These are phyloP conservation scores for Cydonia oblonga DNA, from an alignment of 331 rosid species.

Conservation along the genomic window DNA sequence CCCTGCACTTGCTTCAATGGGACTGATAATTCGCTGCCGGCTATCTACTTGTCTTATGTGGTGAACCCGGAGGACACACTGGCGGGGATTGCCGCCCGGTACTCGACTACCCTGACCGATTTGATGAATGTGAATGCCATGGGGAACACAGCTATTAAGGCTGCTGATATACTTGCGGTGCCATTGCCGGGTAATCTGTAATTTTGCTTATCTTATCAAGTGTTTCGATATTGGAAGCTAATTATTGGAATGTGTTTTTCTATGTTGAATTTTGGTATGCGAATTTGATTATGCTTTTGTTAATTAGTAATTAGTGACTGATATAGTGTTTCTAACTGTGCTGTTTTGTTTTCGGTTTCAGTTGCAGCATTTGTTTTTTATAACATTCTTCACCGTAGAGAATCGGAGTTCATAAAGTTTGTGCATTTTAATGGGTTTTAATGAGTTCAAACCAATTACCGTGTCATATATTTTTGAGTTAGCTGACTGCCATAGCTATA, in stretches of 20 bases:
- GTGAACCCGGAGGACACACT: conserved; percentile 56
- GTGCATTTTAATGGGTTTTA: not conserved
- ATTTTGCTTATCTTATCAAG: not conserved
- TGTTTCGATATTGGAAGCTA: not conserved
- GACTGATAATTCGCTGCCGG: conserved; percentile 79
- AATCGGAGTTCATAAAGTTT: not conserved
- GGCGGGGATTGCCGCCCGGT: conserved; percentile 60
- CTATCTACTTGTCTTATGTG: conserved; percentile 81
- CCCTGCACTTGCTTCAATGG: conserved; percentile 98
- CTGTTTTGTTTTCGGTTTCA: not conserved
- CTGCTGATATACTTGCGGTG: conserved; percentile 74
- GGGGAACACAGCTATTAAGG: conserved; percentile 59
- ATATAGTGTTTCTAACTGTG: not conserved
- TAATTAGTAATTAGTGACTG: not conserved
- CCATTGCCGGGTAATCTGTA: conserved; percentile 65
- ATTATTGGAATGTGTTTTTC: not conserved
- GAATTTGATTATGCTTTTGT: not conserved
- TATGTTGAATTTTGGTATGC: not conserved
- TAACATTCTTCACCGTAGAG: not conserved
- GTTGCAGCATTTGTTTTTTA: not conserved
- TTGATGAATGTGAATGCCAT: conserved; percentile 96
- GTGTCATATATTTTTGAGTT: not conserved
- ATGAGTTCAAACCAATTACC: not conserved
- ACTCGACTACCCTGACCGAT: conserved; percentile 76
- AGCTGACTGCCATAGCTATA: not conserved